Percentiles rank a stretch among this genome's conserved stretches.
Conservation (phyloP, 2,329 filamentous ascomycete genomes). For the Tolypocladium amazonense region DNA sequence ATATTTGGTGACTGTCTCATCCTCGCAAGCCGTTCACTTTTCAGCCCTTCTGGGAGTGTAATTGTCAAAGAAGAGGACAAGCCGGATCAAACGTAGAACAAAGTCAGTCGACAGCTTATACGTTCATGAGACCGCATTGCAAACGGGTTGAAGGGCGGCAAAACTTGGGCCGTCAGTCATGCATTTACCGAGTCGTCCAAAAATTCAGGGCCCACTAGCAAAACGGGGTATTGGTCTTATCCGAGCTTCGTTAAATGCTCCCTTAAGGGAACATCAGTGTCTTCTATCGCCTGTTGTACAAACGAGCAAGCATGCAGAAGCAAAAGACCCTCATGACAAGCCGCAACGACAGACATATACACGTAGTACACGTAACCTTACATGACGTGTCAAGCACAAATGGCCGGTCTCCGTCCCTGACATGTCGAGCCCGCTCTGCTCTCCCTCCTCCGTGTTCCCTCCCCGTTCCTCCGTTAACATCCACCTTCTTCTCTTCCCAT, state of each 20-base stretch:
- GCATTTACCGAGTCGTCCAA: not conserved
- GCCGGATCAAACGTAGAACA: not conserved
- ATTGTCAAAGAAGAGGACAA: not conserved
- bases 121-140: not conserved
- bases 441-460: not conserved
- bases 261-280: not conserved
- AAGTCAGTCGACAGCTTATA: not conserved
- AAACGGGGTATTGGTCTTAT: not conserved
- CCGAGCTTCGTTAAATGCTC: not conserved
- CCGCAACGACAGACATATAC: not conserved
- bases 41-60: not conserved
- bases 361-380: not conserved
- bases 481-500: not conserved
- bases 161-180: not conserved
- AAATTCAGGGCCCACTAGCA: not conserved
- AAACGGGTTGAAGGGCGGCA: not conserved
- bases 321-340: not conserved
- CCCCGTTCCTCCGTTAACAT: not conserved
- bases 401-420: not conserved
- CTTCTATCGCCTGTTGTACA: not conserved
- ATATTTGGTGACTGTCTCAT: constrained; percentile 65
- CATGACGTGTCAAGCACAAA: not conserved
- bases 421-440: not conserved
- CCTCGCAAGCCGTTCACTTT: constrained; percentile 7
- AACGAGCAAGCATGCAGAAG: not conserved